A percentile compares a stretch with the other conserved stretches of the same genome.
phyloP scores from a whole-genome alignment of 2,329 filamentous ascomycete species.

The Phialemonium atrogriseum region DNA sequence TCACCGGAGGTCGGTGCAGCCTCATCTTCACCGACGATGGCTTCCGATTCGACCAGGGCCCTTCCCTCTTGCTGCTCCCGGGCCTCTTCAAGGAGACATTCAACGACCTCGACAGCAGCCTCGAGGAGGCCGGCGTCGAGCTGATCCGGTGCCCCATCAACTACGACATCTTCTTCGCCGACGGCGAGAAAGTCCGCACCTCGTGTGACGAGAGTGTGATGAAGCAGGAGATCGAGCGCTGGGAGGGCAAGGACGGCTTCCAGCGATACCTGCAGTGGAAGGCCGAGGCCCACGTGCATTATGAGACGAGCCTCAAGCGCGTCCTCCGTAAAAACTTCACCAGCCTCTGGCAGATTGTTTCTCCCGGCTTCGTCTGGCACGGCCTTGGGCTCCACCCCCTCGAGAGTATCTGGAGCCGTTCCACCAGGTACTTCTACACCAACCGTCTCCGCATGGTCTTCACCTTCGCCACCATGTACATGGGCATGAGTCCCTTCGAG shows the following conservation, averaged over 20 bases:
- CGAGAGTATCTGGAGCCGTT: slow-evolving; percentile 60
- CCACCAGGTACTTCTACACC: slow-evolving; percentile 59
- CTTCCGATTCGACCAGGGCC: slow-evolving; percentile 69
- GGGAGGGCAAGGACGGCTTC: slow-evolving; percentile 64
- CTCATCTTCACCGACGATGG: slow-evolving; percentile 52
- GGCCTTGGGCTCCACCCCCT: slow-evolving; percentile 59
- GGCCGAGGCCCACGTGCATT: slow-evolving; percentile 59
- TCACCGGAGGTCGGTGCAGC: slow-evolving; percentile 64
- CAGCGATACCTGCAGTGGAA: slow-evolving; percentile 60
- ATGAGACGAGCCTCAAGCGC: slow-evolving; percentile 57
- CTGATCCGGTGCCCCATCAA: slow-evolving; percentile 67
- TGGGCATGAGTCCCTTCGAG: slow-evolving; percentile 73
- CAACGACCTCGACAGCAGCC: slow-evolving; percentile 56
- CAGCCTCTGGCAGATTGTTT: slow-evolving; percentile 48
- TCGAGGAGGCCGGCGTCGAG: slow-evolving; percentile 57
- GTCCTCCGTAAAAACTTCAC: slow-evolving; percentile 60
- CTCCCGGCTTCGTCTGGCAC: slow-evolving; percentile 49
- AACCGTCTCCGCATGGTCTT: slow-evolving; percentile 63
- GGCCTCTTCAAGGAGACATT: slow-evolving; percentile 64
- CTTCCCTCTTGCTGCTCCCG: slow-evolving; percentile 64
- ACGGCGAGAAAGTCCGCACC: slow-evolving; percentile 54
- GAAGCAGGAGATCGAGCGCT: slow-evolving; percentile 64
- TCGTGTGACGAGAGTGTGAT: slow-evolving; percentile 62
- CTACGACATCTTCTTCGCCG: slow-evolving; percentile 66
- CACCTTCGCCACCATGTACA: slow-evolving; percentile 75